These are phyloP conservation scores for Pezicula carpinea DNA, from an alignment of 2,329 filamentous ascomycete genomes.

Conservation along the genomic window DNA sequence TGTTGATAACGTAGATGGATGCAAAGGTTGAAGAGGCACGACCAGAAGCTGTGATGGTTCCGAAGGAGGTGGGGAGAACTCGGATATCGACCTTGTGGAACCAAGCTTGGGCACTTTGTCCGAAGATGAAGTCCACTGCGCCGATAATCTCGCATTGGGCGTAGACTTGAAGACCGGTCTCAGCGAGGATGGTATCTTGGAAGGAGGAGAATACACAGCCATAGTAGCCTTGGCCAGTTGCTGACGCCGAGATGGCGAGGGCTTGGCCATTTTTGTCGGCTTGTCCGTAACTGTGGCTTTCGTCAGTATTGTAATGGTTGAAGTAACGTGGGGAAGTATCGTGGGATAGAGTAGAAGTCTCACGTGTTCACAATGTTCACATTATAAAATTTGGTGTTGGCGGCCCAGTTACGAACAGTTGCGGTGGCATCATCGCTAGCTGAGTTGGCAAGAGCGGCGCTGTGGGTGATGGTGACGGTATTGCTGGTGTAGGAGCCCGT, in stretches of 20 bases:
- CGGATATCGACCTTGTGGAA: conserved; percentile 43
- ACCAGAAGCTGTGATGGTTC: conserved; percentile 41
- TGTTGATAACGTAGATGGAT: conserved; percentile 49
- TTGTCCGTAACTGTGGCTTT: conserved; percentile 37
- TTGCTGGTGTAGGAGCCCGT: conserved; percentile 41
- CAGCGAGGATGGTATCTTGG: conserved; percentile 46
- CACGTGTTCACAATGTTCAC: conserved; percentile 45
- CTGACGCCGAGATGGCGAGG: conserved; percentile 45
- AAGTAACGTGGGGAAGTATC: no score
- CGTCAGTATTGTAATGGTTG: conserved; percentile 26
- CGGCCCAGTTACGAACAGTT: conserved; percentile 23
- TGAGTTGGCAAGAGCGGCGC: conserved; percentile 32
- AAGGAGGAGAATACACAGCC: conserved; percentile 45
- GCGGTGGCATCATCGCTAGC: conserved; percentile 34
- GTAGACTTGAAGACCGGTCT: conserved; percentile 48
- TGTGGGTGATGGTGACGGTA: conserved; percentile 37
- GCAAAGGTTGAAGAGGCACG: conserved; percentile 30
- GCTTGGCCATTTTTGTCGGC: conserved; percentile 35
- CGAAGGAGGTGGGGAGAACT: conserved; percentile 34
- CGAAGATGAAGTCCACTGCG: conserved; percentile 54
- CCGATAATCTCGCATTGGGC: conserved; percentile 49
- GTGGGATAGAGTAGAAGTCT: no score
- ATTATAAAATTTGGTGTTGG: conserved; percentile 50
- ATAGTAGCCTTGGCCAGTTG: conserved; percentile 48
- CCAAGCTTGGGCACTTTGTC: conserved; percentile 45